Base-by-base conservation (phyloP, 352 stramenopile genomes). In the Globisporangium solare region DNA sequence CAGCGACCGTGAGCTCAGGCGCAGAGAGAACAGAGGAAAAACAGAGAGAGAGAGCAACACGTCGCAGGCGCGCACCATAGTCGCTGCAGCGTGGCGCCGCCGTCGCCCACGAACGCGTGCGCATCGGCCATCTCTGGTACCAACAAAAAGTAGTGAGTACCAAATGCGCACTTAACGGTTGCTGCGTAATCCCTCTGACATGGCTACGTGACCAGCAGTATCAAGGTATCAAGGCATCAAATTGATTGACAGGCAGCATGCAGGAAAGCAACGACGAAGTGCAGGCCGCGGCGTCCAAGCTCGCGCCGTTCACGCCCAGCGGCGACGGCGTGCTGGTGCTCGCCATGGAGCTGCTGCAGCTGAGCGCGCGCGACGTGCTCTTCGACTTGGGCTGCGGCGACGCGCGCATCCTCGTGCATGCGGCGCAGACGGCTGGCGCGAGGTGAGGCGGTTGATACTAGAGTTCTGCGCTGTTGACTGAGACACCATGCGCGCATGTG, bases 301-400 rank as follows among this genome's bases (percentile, higher is more conserved):
- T 94, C 47, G 83, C 83, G 52, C 83, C 83, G 51, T 94, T 90
- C 75, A 91, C 79, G 31, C 83, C 83, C 37, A 94, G 80, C 35
- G 76, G 75, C 46, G 70, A 83, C 54, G 81, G 65, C 35, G 83
- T 90, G 52, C 61, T 94, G 15, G 54, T 60, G 17, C 66, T 83
- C 45, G 81, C 79, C 48, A 56, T 88, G 14, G 79, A 90, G 37
- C 66, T 94, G 31, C 69, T 94, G 47, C 66, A 67, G n/a, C 70
- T 90, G 35, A 71, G 52, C 0, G 46, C 39, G 13, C 51, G 70
- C 10, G 83, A 94, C 61, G 67, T 88, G 35, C 57, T 94, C 43
- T 89, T 83, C 37, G 83, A 94, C 71, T 60, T 94, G 40, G 83
- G 83, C 56, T 94, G 83, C 37, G 83, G 83, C 14, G 83, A 94